Percentiles rank a stretch among this genome's conserved stretches.
phyloP scores from a whole-genome alignment of 768 basidiomycete species.

The Collybiopsis luxurians region DNA sequence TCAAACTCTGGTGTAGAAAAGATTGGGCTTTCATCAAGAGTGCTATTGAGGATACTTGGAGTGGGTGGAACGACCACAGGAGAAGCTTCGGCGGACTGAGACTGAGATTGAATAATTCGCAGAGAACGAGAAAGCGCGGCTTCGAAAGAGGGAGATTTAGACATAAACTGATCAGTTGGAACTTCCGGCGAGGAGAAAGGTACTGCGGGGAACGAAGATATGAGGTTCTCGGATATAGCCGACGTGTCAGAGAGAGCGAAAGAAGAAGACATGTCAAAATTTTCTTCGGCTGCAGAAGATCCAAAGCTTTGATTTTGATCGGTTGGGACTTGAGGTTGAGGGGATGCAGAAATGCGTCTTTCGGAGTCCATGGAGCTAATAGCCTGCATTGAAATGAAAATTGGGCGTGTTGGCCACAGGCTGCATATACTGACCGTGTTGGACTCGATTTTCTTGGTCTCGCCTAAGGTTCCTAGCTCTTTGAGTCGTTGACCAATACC shows the following conservation, averaged over 20 bases:
- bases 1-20: background rate
- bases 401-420: background rate
- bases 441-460: background rate
- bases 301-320: background rate
- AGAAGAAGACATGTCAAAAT: background rate
- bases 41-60: background rate
- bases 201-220: constrained; percentile 1
- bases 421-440: background rate
- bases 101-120: background rate
- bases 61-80: background rate
- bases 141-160: background rate
- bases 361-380: background rate
- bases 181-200: constrained; percentile 5
- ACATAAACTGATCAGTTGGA: background rate
- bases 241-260: background rate
- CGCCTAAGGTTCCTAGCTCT: constrained; percentile 11
- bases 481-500: constrained; percentile 12
- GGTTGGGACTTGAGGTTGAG: background rate
- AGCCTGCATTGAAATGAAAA: background rate
- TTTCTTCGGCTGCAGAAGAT: background rate
- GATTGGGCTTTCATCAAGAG: background rate
- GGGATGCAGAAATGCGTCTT: background rate
- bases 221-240: background rate
- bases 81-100: background rate
- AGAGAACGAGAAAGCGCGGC: constrained; percentile 4